These are phyloP conservation scores for Verticillium nubilum DNA, from an alignment of 2,329 filamentous ascomycete species.

Conservation along the genomic window DNA sequence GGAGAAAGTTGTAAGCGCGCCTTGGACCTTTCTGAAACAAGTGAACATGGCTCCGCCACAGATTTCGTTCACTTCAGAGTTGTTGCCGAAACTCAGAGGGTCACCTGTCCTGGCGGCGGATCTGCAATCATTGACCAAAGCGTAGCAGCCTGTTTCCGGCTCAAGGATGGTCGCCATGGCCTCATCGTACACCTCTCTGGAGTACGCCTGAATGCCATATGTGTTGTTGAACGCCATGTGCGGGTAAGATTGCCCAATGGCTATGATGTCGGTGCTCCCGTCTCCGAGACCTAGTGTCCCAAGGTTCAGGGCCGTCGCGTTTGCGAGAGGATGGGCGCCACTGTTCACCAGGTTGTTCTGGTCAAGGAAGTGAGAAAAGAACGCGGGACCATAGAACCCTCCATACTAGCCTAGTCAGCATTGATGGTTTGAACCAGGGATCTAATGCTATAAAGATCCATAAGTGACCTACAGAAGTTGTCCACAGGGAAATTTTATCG, in stretches of 20 bases:
- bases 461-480: constrained; percentile 16
- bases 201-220: constrained; percentile 5
- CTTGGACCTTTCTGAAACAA: constrained; percentile 12
- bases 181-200: constrained; percentile 14
- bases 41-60: constrained; percentile 45
- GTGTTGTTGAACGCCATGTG: constrained; percentile 16
- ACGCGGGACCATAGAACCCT: constrained; percentile 3
- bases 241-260: constrained; percentile 24
- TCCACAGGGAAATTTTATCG: constrained; percentile 40
- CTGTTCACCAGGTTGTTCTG: constrained; percentile 4
- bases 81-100: constrained; percentile 32
- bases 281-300: background rate
- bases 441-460: too few relatives aligned
- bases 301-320: constrained; percentile 20
- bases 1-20: constrained; percentile 26
- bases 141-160: constrained; percentile 44
- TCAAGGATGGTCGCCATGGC: constrained; percentile 27
- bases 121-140: constrained; percentile 46
- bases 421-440: too few relatives aligned
- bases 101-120: constrained; percentile 31
- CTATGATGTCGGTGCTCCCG: constrained; percentile 6
- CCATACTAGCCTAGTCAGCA: constrained; percentile 1
- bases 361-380: constrained; percentile 5
- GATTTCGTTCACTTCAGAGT: constrained; percentile 29
- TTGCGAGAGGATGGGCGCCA: background rate